phyloP scores from a whole-genome alignment of 2,329 filamentous ascomycete genomes.

The Calonectria ilicicola region DNA sequence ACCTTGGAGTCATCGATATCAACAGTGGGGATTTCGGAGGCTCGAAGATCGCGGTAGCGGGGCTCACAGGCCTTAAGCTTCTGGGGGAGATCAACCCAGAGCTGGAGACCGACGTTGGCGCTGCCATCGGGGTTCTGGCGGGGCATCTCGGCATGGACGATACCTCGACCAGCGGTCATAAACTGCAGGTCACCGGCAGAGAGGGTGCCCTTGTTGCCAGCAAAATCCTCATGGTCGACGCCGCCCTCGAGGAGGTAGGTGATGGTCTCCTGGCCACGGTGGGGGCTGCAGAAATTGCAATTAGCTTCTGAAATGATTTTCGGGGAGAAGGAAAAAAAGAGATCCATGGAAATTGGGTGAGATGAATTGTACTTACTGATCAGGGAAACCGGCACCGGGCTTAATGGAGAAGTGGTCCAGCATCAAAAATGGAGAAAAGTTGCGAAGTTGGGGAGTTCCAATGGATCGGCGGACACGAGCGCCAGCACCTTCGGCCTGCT shows the following conservation, averaged over 20 bases:
- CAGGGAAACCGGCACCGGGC: conserved; percentile 88
- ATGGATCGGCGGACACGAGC: conserved; percentile 89
- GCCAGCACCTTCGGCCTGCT: conserved; percentile 90
- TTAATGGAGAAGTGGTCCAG: conserved; percentile 90
- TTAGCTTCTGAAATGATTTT: background rate
- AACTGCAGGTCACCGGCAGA: conserved; percentile 92
- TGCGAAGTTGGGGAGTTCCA: conserved; percentile 83
- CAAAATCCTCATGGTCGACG: conserved; percentile 93
- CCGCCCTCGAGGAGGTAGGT: conserved; percentile 90
- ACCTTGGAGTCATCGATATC: conserved; percentile 79
- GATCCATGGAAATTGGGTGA: background rate
- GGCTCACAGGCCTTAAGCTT: conserved; percentile 90
- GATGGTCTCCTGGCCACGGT: conserved; percentile 86
- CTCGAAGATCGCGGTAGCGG: conserved; percentile 87
- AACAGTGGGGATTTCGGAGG: conserved; percentile 82
- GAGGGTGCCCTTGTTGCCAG: conserved; percentile 86
- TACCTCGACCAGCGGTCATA: conserved; percentile 94
- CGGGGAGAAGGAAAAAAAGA: background rate
- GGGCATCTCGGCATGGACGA: conserved; percentile 97
- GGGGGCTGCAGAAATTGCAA: conserved; percentile 52
- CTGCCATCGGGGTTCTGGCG: conserved; percentile 79
- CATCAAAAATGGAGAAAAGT: conserved; percentile 95
- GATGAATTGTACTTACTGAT: conserved; percentile 67
- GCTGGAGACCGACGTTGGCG: conserved; percentile 87
- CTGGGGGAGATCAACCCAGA: conserved; percentile 93